A percentile compares a stretch with the other conserved stretches of the same genome.
Evolutionary conservation across 1,139 yeast species (phyloP).

Genomic region (Yamadazyma pseudoaaseri): DNA sequence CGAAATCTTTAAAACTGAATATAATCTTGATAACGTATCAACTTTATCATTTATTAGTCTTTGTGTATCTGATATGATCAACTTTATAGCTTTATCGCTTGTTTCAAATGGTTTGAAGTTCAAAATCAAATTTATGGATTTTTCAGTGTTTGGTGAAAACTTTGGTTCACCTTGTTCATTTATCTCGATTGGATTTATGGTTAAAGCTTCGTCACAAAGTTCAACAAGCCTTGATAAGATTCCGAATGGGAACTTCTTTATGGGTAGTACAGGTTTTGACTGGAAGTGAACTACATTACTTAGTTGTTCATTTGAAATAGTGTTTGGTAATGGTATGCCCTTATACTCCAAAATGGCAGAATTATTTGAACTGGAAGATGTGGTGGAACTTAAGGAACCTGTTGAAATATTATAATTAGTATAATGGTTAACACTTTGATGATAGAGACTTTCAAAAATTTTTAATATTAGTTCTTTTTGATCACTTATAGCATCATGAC

Average conservation of each 20-base stretch:
- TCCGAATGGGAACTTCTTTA: conserved; percentile 61
- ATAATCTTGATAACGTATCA: conserved; percentile 71
- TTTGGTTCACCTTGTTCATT: conserved; percentile 25
- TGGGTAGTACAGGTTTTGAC: conserved; percentile 27
- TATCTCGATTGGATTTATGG: conserved; percentile 57
- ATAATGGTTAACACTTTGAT: conserved; percentile 10
- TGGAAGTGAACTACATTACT: conserved; percentile 23
- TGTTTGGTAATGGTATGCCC: conserved; percentile 52
- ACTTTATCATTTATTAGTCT: conserved; percentile 62
- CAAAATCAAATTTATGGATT: conserved; percentile 56
- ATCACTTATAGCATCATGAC: conserved; percentile 77
- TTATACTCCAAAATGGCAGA: conserved; percentile 50
- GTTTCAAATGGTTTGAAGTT: conserved; percentile 56
- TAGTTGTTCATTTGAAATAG: conserved; percentile 16
- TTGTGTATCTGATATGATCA: conserved; percentile 69
- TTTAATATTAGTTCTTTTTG: conserved; percentile 56
- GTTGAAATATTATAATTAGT: conserved; percentile 5
- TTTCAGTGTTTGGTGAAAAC: conserved; percentile 73
- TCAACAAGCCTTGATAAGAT: conserved; percentile 63
- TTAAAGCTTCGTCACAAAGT: conserved; percentile 73
- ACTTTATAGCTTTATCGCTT: conserved; percentile 62
- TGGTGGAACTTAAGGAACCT: conserved; percentile 14
- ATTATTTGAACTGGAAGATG: conserved; percentile 13
- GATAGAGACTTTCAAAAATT: conserved; percentile 41
- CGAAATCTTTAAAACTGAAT: conserved; percentile 76